Evolutionary conservation across 495 filamentous ascomycete species (phyloP), one percentile per base, ranked within the genome.

Genomic region (Chaetomium tenue): DNA sequence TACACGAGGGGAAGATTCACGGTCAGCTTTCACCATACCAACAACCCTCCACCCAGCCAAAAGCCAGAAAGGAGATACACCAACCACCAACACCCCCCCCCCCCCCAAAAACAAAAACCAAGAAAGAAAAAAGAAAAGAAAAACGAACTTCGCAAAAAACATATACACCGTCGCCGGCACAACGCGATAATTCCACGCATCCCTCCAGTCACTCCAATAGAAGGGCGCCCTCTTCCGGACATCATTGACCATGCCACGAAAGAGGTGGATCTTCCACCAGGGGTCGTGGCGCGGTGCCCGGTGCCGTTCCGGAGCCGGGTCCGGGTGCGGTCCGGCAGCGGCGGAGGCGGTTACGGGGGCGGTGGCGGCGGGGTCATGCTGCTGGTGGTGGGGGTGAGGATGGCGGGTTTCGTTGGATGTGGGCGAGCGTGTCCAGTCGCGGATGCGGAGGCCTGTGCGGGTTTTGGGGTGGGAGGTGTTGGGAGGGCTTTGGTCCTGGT

Each of bases 141-240:
- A 23, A 6, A 70, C 86, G 70, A 79, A 92, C 90, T 93, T 93
- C 28, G 89, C 91, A 81, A 93, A 93, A 76, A 91, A 93, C 89
- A 92, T 94, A 75, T 92, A 92, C 53, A 94, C 81, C 40, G 90
- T 92, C 28, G 88, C 88, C 40, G 91, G 89, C 30, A 94, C 80
- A 44, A 92, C 87, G 40, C 91, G 84, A 77, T 94, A 94, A 73
- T 92, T 86, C 89, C 89, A 92, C 3, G 90, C 91, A 77, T 93
- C 91, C 33, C 76, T 81, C 88, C 88, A 92, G 76, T 94, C 91
- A 72, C 85, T 89, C 77, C 76, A 79, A 69, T 92, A 94, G 72
- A 81, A 93, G 12, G 91, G 91, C 5, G 81, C 83, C 63, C 91
- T 79, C 56, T 90, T 84, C 62, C 84, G 86, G 58, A 92, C 70